phyloP scores from a whole-genome alignment of 805 yeast species.

The Tetrapisispora pingtungensis region DNA sequence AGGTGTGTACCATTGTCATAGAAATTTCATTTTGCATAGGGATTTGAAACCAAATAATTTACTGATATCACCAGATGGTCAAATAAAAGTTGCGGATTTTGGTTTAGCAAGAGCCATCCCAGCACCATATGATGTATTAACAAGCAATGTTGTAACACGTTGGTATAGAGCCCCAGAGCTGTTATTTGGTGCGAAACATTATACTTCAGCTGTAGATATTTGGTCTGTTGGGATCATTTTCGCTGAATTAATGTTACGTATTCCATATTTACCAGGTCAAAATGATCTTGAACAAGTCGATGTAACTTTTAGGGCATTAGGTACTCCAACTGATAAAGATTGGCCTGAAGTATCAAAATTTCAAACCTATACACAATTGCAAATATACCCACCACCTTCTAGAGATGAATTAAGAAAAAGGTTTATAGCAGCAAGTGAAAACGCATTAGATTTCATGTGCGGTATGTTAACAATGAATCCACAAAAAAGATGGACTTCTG shows the following conservation, averaged over 20 bases:
- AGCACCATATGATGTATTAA: slow-evolving; percentile 62
- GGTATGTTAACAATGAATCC: slow-evolving; percentile 74
- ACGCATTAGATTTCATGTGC: slow-evolving; percentile 66
- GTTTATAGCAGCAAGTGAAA: slow-evolving; percentile 84
- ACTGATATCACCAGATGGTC: slow-evolving; percentile 77
- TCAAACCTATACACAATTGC: slow-evolving; percentile 64
- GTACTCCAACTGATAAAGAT: slow-evolving; percentile 83
- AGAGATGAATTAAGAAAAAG: slow-evolving; percentile 69
- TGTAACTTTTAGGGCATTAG: slow-evolving; percentile 89
- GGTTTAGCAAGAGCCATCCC: slow-evolving; percentile 72
- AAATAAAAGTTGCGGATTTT: slow-evolving; percentile 91
- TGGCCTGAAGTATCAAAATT: slow-evolving; percentile 87
- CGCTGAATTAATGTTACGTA: slow-evolving; percentile 91
- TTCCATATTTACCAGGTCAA: slow-evolving; percentile 89
- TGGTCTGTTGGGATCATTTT: slow-evolving; percentile 97
- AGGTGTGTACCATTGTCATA: slow-evolving; percentile 92
- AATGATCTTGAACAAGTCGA: slow-evolving; percentile 85
- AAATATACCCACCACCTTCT: slow-evolving; percentile 75
- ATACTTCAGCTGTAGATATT: slow-evolving; percentile 79
- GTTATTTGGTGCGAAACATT: slow-evolving; percentile 78
- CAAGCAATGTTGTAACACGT: slow-evolving; percentile 91
- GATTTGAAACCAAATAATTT: slow-evolving; percentile 91
- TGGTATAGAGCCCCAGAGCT: slow-evolving; percentile 98
- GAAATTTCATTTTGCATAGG: slow-evolving; percentile 82
- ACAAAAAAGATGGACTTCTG: slow-evolving; percentile 54